Evolutionary conservation across 1,139 yeast genomes (phyloP), one percentile per base, ranked within the genome.

Genomic region (Ogataea hybrid): DNA sequence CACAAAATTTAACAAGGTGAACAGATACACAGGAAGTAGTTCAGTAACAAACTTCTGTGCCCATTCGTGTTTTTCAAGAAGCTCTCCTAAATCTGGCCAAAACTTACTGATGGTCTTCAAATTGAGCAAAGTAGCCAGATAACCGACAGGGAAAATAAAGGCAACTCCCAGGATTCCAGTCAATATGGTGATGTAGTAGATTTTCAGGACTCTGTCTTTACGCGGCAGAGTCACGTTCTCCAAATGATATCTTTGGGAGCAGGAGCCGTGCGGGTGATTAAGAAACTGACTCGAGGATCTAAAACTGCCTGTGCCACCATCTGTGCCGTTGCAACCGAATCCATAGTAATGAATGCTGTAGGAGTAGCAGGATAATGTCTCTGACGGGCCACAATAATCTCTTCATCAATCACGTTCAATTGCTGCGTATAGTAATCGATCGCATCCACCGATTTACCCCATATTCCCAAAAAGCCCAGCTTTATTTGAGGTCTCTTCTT

Each of bases 291-390:
- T 46, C 87, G 70, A 6, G 92, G 92, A 56, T 84, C 92, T 42
- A 84, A 62, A 0, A 84, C 85, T 0, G 92, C 84, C 57, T 84
- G 94, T 0, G 90, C 92, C 3, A 87, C 85, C 87, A 84, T 83
- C 62, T 84, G 94, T 0, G 92, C 92, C 35, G 85, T 79, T 0
- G 92, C 92, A 1, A 84, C 92, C 0, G 88, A 79, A 50, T 83
- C 88, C 92, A 84, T 83, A 0, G 92, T 84, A 6, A 84, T 76
- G 56, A 84, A 84, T 0, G 92, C 92, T 8, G 87, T 77, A 8
- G 87, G 81, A 0, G 85, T 72, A 22, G 89, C 81, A 0, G 89
- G 78, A 52, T 79, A 84, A 47, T 81, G 83, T 44, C 78, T 69
- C 25, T 63, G 64, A 47, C 90, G 68, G 1, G 86, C 84, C 28